Base-by-base conservation (phyloP, 2,329 filamentous ascomycete genomes). In the Hawksworthiomyces lignivorus region DNA sequence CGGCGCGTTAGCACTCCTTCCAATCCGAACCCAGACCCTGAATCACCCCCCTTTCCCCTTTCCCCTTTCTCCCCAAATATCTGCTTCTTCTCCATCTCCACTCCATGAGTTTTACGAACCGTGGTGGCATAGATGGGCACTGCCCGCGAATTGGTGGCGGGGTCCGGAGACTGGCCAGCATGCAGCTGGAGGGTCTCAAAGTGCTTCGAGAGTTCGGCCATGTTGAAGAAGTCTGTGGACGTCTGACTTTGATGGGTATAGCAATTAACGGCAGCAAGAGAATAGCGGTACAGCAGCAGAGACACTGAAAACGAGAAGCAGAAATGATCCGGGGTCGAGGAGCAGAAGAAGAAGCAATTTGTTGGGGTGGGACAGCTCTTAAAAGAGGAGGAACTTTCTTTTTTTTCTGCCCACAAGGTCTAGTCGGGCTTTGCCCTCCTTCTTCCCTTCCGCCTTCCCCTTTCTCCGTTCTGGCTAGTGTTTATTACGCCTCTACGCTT, bases 121-220 rank as follows among this genome's bases (percentile, higher is more conserved):
- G 83, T 90, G 5, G 89, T 89, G 12, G 90, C 88, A 61, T 97
- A 97, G 60, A 98, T 97, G 41, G 92, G 92, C 8, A 96, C 88
- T 35, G 90, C 92, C 55, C 92, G 80, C 20, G 92, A 75, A 47
- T 94, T 90, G 48, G 90, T 95, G 3, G 80, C 62, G 20, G 84
- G 67, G 60, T 97, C 92, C 19, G 86, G 80, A 55, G 80, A 72
- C 54, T 94, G 86, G 48, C 86, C 86, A 59, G 85, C 86, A 62
- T 92, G 86, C 52, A 92, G 76, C 70, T 90, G 86, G 50, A 90
- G 74, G 47, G 86, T 92, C 70, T 90, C 86, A 54, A 92, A 92
- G 62, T 81, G 76, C 53, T 70, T 72, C 63, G 68, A 72, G 31
- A 70, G 55, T 45, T 73, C 67, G 30, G 67, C 56, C 68, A 70